A percentile compares a stretch with the other conserved stretches of the same genome.
Evolutionary conservation across 345 rosid species (phyloP).

Genomic region (thale cress (Arabidopsis thaliana)): DNA sequence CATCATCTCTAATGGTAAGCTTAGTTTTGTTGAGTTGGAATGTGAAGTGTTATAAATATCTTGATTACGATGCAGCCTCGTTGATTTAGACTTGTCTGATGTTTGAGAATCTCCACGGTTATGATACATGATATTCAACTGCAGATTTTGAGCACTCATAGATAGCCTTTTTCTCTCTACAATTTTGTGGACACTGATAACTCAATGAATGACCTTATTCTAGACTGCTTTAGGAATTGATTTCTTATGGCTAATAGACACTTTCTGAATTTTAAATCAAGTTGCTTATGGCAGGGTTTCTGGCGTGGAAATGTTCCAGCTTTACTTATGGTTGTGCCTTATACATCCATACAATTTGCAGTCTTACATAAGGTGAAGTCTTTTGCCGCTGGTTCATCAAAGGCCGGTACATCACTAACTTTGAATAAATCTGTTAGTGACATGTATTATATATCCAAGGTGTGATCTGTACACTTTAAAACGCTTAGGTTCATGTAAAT

Average conservation of each 20-base stretch:
- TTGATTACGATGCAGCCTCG: not conserved
- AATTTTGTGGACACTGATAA: not conserved
- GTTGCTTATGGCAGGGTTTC: slow-evolving; percentile 9
- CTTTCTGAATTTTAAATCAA: not conserved
- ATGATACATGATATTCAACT: not conserved
- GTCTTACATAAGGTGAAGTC: slow-evolving; percentile 28
- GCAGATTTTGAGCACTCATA: not conserved
- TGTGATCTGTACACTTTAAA: not conserved
- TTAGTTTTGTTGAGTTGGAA: not conserved
- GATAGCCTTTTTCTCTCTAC: not conserved
- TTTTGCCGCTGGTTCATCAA: slow-evolving; percentile 27
- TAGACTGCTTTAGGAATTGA: not conserved
- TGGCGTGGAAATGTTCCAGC: slow-evolving; percentile 30
- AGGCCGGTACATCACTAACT: slow-evolving; percentile 12
- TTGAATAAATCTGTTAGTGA: not conserved
- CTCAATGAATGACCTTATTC: not conserved
- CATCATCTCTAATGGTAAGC: not conserved
- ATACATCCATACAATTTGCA: slow-evolving; percentile 23
- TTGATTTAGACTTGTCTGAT: not conserved
- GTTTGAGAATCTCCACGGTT: not conserved
- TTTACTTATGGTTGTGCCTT: slow-evolving; percentile 25
- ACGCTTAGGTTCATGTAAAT: not conserved
- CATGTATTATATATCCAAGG: not conserved
- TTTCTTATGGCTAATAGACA: not conserved
- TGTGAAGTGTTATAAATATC: not conserved